Conservation (phyloP, 2,329 filamentous ascomycete genomes). For the Helotiales sp. region DNA sequence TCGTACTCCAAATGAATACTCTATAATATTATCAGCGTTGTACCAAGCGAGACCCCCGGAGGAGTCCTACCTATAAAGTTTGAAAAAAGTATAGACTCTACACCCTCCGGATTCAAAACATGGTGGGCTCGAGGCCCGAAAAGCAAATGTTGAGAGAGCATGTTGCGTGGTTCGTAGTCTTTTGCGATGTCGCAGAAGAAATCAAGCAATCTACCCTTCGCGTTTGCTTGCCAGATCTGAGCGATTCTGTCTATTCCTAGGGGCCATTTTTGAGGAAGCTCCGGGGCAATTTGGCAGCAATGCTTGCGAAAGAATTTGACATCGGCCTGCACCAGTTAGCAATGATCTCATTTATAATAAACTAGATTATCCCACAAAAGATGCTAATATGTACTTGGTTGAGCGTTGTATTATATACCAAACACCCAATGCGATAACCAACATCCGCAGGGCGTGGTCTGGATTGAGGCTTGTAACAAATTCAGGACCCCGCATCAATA, state of each 20-base stretch:
- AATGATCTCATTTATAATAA: not conserved
- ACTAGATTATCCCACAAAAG: not conserved
- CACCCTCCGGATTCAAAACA: not conserved
- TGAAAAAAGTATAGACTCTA: not conserved
- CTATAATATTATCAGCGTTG: not conserved
- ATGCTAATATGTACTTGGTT: not conserved
- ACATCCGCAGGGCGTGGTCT: not conserved
- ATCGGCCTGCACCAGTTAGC: not conserved
- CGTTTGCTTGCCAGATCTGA: not conserved
- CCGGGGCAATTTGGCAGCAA: not conserved
- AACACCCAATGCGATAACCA: not conserved
- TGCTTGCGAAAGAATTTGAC: not conserved
- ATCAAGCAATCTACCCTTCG: not conserved
- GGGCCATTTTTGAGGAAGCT: not conserved
- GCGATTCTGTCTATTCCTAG: not conserved
- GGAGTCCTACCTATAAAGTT: not conserved
- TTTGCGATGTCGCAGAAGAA: not conserved
- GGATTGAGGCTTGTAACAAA: not conserved
- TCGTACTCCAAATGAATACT: not conserved
- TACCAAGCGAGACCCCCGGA: not conserved
- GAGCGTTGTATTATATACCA: not conserved
- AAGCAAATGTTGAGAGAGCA: not conserved
- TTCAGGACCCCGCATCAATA: not conserved
- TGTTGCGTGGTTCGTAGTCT: not conserved
- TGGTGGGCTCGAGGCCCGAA: not conserved